Evolutionary conservation across 2,329 filamentous ascomycete species (phyloP), one percentile per base, ranked within the genome.

Genomic region (Onygenales sp.): DNA sequence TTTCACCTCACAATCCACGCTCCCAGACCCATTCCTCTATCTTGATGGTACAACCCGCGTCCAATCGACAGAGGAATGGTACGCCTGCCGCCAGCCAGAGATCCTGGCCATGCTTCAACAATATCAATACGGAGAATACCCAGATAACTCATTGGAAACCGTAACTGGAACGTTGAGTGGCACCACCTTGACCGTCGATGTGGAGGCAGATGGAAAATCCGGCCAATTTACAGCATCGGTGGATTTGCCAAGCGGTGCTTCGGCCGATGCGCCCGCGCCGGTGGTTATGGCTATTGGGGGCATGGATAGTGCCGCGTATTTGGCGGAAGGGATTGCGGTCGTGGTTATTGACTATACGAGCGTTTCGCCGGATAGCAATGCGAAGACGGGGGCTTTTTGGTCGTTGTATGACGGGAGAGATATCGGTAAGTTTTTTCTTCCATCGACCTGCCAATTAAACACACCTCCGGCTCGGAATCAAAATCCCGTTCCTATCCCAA

Each of bases 111-210:
- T 78, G 58, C 64, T 78, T 17, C 75, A 78, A 57, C 72, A 78
- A 55, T 78, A 78, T 63, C 75, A 78, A 63, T 78, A 69, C 58
- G 75, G 75, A 7, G 77, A 75, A 62, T 78, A 78, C 59, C 75
- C 75, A 0, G 74, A 78, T 58, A 75, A 75, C 56, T 64, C 66
- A 3, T 64, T 66, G 36, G 76, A 78, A 54, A 76, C 67, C 3
- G 74, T 78, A 7, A 71, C 70, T 10, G 74, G 75, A 4, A 76
- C 74, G 11, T 69, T 75, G 27, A 74, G 67, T 54, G 74, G 75
- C 2, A 74, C 67, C 51, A 72, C 68, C 1, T 59, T 78, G 48
- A 71, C 64, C 54, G 71, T 78, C 44, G 68, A 64, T 10, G 68
- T 77, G 11, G 68, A 71, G 10, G 69, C 69, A 0, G 71, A 67